Conservation (phyloP, 2,329 filamentous ascomycete species). For the Scytalidium sp. region DNA sequence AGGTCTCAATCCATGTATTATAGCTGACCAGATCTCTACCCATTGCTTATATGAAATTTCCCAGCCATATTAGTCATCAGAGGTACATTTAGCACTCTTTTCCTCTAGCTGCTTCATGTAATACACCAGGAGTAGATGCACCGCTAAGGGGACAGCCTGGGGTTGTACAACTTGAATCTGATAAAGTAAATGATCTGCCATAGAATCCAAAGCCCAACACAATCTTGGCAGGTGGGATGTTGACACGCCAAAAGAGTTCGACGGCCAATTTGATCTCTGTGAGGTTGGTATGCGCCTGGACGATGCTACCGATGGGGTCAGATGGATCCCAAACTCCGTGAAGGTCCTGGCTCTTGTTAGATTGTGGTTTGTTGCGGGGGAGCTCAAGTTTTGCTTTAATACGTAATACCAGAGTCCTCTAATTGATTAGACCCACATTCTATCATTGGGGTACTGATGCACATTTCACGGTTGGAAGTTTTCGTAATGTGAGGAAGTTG, state of each 20-base stretch:
- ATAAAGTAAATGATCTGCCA: slow-evolving; percentile 6
- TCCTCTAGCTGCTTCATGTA: too few species aligned
- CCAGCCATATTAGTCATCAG: too few species aligned
- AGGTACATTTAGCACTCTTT: too few species aligned
- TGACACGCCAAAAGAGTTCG: slow-evolving; percentile 9
- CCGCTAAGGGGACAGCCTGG: slow-evolving; percentile 8
- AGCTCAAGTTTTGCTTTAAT: background rate
- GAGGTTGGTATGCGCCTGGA: slow-evolving; percentile 8
- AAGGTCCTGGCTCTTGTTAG: slow-evolving; percentile 6
- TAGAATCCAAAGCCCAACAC: slow-evolving; percentile 8
- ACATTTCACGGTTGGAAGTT: background rate
- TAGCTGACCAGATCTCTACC: too few species aligned
- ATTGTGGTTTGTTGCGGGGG: background rate
- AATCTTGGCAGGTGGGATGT: slow-evolving; percentile 5
- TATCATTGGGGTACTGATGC: background rate
- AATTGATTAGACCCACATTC: background rate
- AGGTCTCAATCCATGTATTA: too few species aligned
- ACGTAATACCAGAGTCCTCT: background rate
- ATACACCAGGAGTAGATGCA: slow-evolving; percentile 2
- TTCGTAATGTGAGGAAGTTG: background rate
- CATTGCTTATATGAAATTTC: too few species aligned
- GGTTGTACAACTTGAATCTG: slow-evolving; percentile 3
- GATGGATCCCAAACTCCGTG: slow-evolving; percentile 9
- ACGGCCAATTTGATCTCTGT: slow-evolving; percentile 7
- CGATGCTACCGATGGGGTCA: slow-evolving; percentile 1